A percentile compares a stretch with the other conserved stretches of the same genome.
These are phyloP conservation scores for Astrephomene gubernaculifera DNA, from an alignment of 139 green algal species.

Conservation along the genomic window DNA sequence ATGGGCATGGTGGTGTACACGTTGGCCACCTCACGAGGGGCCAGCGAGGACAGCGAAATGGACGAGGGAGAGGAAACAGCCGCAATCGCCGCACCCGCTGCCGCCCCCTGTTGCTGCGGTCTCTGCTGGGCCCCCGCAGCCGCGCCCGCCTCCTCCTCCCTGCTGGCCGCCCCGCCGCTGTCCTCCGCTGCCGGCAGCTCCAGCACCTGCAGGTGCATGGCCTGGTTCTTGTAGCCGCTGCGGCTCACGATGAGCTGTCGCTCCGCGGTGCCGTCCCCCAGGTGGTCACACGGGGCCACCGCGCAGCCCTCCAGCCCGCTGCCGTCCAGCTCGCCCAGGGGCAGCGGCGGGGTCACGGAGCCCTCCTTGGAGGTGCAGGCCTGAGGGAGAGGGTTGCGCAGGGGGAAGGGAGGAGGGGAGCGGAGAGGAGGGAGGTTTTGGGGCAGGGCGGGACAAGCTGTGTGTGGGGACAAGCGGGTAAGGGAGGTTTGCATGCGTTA, in stretches of 20 bases:
- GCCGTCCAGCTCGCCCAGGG: conserved; percentile 29
- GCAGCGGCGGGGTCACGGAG: conserved; percentile 8
- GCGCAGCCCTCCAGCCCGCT: conserved; percentile 19
- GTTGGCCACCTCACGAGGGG: not conserved
- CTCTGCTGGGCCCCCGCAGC: not conserved
- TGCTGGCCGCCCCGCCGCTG: not conserved
- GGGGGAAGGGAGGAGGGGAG: not conserved
- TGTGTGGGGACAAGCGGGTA: no score
- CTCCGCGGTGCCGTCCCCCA: conserved; percentile 2
- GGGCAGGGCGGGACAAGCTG: no score
- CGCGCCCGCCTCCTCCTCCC: not conserved
- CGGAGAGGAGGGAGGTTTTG: no score
- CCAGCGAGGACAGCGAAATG: not conserved
- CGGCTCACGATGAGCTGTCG: conserved; percentile 1
- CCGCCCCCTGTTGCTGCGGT: no score
- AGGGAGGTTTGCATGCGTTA: no score
- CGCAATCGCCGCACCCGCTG: not conserved
- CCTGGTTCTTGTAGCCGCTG: conserved; percentile 36
- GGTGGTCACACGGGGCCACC: conserved; percentile 1
- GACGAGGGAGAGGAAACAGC: not conserved
- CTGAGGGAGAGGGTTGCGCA: not conserved
- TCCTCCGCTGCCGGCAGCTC: not conserved
- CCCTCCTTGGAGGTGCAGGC: conserved; percentile 12
- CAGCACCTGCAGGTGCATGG: conserved; percentile 24
- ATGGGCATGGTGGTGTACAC: conserved; percentile 27